phyloP scores from a whole-genome alignment of 2,329 filamentous ascomycete species.

The Chaetomiaceae sp. region DNA sequence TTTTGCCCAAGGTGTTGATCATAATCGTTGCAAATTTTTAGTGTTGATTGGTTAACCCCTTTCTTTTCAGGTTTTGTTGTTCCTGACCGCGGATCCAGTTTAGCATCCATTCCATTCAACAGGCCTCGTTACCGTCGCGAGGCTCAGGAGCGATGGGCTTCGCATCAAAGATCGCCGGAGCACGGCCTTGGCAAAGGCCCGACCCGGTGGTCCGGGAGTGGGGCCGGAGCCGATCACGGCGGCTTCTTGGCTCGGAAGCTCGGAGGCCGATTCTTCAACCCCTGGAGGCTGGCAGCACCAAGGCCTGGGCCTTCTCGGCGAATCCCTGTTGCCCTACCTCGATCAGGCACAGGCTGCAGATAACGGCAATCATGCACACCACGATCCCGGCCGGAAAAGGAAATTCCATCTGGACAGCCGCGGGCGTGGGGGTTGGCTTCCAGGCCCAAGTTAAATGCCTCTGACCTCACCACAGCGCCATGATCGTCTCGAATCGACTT shows the following conservation, averaged over 20 bases:
- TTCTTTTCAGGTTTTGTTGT: no score
- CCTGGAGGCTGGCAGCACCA: constrained; percentile 1
- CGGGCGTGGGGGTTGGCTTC: constrained; percentile 1
- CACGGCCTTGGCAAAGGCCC: neutral
- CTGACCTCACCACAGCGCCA: no score
- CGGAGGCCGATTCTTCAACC: neutral
- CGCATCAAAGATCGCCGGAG: no score
- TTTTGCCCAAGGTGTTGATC: no score
- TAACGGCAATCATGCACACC: neutral
- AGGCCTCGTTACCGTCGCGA: no score
- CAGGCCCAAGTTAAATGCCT: neutral
- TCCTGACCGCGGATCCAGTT: no score
- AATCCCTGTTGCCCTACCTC: constrained; percentile 4
- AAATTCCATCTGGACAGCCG: neutral
- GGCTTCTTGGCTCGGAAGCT: constrained; percentile 6
- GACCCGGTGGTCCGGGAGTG: neutral
- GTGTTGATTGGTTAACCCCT: no score
- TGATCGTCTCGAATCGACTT: neutral
- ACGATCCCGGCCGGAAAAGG: neutral
- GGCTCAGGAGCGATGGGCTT: no score
- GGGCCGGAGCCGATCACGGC: neutral
- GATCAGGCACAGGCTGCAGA: neutral
- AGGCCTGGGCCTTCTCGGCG: neutral
- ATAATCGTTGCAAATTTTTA: no score
- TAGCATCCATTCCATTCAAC: neutral